These are phyloP conservation scores for Plasmodium fragile DNA, from an alignment of 169 alveolate species.

Conservation along the genomic window DNA sequence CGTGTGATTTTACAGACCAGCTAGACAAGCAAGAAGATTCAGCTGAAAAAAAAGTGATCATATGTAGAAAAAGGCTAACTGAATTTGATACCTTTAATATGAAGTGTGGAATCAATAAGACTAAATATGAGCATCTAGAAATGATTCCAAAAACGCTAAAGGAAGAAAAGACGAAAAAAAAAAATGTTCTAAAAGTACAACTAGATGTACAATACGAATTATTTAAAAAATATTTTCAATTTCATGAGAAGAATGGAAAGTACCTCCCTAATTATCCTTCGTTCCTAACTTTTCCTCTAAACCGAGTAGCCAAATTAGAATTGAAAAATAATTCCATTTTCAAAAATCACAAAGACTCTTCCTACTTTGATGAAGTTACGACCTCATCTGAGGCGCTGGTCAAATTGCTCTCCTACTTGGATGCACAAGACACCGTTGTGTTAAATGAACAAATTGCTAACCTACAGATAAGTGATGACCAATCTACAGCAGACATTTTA, in stretches of 20 bases:
- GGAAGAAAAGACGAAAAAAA: neutral
- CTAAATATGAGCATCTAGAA: neutral
- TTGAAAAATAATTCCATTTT: slow-evolving; percentile 36
- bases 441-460: neutral
- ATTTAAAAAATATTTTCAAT: slow-evolving; percentile 10
- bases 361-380: slow-evolving; percentile 8
- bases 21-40: neutral
- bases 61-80: slow-evolving; percentile 47
- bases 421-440: slow-evolving; percentile 13
- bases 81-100: slow-evolving; percentile 43
- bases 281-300: slow-evolving; percentile 6
- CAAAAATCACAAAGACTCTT: slow-evolving; percentile 7
- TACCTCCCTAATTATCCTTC: slow-evolving; percentile 27
- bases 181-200: slow-evolving; percentile 8
- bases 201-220: slow-evolving; percentile 11
- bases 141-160: slow-evolving; percentile 21
- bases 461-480: neutral
- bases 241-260: neutral
- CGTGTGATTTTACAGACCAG: slow-evolving; percentile 35
- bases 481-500: neutral
- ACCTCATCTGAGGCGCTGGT: slow-evolving; percentile 12
- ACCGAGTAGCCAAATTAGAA: slow-evolving; percentile 29
- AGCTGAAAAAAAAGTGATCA: neutral
- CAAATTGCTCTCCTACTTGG: slow-evolving; percentile 18
- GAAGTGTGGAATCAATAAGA: slow-evolving; percentile 21